Conservation (phyloP, 176 grass and related monocot species). For the Stipa capillata region DNA sequence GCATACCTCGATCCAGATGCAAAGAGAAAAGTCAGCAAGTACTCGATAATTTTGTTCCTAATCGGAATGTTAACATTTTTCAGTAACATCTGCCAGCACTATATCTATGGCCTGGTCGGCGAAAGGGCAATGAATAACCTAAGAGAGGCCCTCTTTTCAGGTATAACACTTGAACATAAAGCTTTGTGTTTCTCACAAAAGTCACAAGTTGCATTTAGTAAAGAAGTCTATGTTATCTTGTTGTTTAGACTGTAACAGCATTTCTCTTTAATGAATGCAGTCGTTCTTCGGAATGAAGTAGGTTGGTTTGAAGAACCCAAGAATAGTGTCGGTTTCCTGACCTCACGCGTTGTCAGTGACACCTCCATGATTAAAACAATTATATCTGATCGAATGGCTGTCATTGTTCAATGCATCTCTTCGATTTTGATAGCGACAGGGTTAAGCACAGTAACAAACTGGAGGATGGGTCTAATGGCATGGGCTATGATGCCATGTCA, state of each 20-base stretch:
- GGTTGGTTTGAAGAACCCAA: constrained; percentile 59
- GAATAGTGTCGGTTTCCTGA: constrained; percentile 45
- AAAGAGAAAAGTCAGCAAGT: constrained; percentile 32
- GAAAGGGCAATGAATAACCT: constrained; percentile 58
- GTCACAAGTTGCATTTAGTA: constrained; percentile 11
- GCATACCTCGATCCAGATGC: constrained; percentile 42
- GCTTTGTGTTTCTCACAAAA: not conserved
- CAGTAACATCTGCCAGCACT: constrained; percentile 52
- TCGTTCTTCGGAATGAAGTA: constrained; percentile 47
- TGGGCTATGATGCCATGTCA: constrained; percentile 63
- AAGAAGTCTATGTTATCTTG: not conserved
- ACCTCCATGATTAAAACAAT: constrained; percentile 54
- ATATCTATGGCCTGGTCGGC: constrained; percentile 51
- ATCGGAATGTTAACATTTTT: constrained; percentile 41
- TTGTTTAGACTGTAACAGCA: constrained; percentile 1
- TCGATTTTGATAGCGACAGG: constrained; percentile 59
- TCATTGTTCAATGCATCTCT: constrained; percentile 62
- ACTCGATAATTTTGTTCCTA: constrained; percentile 34
- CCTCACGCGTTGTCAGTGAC: constrained; percentile 41
- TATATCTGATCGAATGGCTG: constrained; percentile 58
- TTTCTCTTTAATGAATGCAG: constrained; percentile 28
- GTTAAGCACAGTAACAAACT: constrained; percentile 35
- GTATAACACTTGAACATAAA: constrained; percentile 7
- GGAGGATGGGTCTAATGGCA: constrained; percentile 64
- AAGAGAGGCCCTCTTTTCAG: constrained; percentile 60